These are phyloP conservation scores for Pyrenopolyporus hunteri DNA, from an alignment of 495 filamentous ascomycete species.

Conservation along the genomic window DNA sequence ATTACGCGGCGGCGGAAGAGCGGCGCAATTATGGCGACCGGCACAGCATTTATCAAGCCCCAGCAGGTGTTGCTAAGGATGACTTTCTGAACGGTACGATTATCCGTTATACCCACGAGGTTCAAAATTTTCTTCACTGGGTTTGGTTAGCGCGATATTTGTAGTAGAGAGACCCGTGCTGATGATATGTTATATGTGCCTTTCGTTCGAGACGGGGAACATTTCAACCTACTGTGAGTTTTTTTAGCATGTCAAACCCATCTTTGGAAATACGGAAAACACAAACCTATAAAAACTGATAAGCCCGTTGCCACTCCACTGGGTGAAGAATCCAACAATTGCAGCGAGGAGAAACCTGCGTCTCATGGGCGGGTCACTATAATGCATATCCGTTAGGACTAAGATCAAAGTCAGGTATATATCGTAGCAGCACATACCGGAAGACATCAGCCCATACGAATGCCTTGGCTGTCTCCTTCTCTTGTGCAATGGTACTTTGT, in stretches of 20 bases:
- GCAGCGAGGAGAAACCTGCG: constrained; percentile 53
- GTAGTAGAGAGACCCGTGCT: neutral
- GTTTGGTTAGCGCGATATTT: constrained; percentile 2
- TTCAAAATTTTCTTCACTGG: constrained; percentile 53
- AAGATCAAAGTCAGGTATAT: no score
- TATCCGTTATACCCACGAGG: constrained; percentile 53
- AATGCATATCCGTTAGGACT: no score
- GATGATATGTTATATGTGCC: neutral
- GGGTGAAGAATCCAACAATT: constrained; percentile 27
- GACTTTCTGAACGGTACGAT: constrained; percentile 52
- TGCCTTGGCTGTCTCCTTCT: constrained; percentile 53
- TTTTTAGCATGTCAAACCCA: constrained; percentile 4
- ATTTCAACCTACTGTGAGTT: constrained; percentile 36
- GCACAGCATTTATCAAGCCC: constrained; percentile 58
- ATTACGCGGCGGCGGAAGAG: constrained; percentile 56
- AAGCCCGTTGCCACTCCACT: constrained; percentile 63
- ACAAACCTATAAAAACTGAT: constrained; percentile 49
- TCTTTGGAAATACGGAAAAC: neutral
- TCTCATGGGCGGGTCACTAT: constrained; percentile 55
- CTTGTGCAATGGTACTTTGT: constrained; percentile 57
- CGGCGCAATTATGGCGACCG: constrained; percentile 56
- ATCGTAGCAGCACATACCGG: constrained; percentile 23
- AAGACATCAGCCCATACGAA: constrained; percentile 60
- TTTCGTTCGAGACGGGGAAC: neutral
- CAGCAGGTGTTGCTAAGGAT: constrained; percentile 63